Evolutionary conservation across 768 basidiomycete species (phyloP), one percentile per base, ranked within the genome.

Genomic region (Strobilomyces dryophilus): DNA sequence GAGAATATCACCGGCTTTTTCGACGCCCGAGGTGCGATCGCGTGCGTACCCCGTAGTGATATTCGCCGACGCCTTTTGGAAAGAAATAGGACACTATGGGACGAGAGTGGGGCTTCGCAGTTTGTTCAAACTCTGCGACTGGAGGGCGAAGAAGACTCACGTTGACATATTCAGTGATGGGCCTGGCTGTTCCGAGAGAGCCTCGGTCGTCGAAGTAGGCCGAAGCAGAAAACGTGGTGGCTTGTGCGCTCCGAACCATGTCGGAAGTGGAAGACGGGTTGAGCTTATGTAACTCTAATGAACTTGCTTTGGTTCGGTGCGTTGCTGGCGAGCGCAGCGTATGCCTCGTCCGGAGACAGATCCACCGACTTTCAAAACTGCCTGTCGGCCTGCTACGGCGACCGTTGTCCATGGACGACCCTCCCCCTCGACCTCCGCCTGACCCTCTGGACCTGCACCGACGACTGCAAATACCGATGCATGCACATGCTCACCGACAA

Each of bases 41-140:
- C 8, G 8, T 21, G 73, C 83, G 51, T 73, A 95, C 95, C 56
- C 95, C 95, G 74, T 98, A 99, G 68, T 99, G 97, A 68, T 93
- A 91, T 56, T 89, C 86, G 3, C 97, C 97, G 2, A 98, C 89
- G 45, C 87, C 91, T 71, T 89, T 88, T 0, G 97, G 93, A 61
- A 89, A 94, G 73, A 95, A 99, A 71, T 98, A 99, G 2, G 95
- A 94, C 9, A 99, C 97, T 59, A 90, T 84, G 0, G 92, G 90
- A 20, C 87, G 79, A 42, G 60, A 70, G 55, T 64, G 61, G 4
- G 61, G 56, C 68, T 69, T 67, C 40, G 20, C 42, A 2, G 45
- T 64, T 65, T 41, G 54, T 51, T 65, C 58, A 61, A 60, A 53
- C 47, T 32, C 8, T 32, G 51, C 32, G 41, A 47, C n/a, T 31